Base-by-base conservation (phyloP, 2,329 filamentous ascomycete genomes). In the Aspergillus pseudoviridinutans region DNA sequence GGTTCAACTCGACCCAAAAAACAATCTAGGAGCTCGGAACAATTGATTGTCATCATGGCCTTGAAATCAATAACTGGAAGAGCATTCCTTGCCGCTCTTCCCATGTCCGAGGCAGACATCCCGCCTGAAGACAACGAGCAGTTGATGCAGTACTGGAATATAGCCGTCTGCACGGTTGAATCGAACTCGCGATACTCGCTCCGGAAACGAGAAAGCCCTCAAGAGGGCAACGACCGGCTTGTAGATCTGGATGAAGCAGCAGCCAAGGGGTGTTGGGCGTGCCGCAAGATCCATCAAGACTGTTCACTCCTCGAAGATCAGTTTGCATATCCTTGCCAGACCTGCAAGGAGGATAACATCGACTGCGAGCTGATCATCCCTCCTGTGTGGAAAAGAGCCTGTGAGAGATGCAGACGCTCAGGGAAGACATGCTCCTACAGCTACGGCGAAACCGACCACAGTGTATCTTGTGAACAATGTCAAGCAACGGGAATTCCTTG, bases 261-360 rank as follows among this genome's bases (percentile, higher is more conserved):
- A 4, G 66, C 69, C 10, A 66, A 71, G 44, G 73, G 71, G 3
- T 78, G 76, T 58, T 59, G 61, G 25, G 53, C 59, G 3, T 79
- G 76, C 55, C 55, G 54, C 57, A 29, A 63, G 27, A 7, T 64
- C 38, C 24, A 32, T 20, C 3, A 76, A 64, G 57, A 63, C 5
- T 78, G 76, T 56, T 69, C 71, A 0, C 64, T 78, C 3, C 51
- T 75, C 12, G 61, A 72, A 3, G 62, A 73, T 53, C 69, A 69
- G 14, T 57, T 60, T 3, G 52, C 57, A 1, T 78, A 75, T 61
- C 76, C 76, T 3, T 78, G 76, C 60, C 44, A 64, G 9, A 60
- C 60, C 14, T 78, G 76, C 55, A 55, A 49, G 4, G 66, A 66
- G 2, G 64, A 70, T 41, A 61, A 60, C 4, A 50, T 68, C 14